Percentiles rank a stretch among this genome's conserved stretches.
Evolutionary conservation across 306 rosid species (phyloP).

Genomic region (Arachis hypogaea): DNA sequence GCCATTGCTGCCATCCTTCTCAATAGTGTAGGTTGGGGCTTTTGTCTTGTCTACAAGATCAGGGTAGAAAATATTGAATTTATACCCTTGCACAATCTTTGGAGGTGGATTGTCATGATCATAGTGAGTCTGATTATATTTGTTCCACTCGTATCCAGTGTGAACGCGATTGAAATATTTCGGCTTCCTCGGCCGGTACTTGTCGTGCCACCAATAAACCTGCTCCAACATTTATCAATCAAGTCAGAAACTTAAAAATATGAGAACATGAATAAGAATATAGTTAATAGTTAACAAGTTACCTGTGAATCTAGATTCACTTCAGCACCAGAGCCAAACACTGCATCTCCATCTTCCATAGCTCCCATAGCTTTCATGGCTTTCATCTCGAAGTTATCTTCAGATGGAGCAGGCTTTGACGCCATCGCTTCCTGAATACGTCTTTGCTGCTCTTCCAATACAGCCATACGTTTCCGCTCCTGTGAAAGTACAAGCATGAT

Average conservation of each 20-base stretch:
- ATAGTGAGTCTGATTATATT: slow-evolving; percentile 96
- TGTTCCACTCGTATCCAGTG: slow-evolving; percentile 98
- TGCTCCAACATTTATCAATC: slow-evolving; percentile 45
- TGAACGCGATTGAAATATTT: slow-evolving; percentile 97
- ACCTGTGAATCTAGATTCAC: slow-evolving; percentile 97
- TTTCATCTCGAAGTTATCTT: slow-evolving; percentile 85
- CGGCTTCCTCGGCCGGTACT: slow-evolving; percentile 95
- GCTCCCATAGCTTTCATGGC: slow-evolving; percentile 94
- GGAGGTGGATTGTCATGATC: slow-evolving; percentile 99
- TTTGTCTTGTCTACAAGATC: slow-evolving; percentile 93
- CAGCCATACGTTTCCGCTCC: slow-evolving; percentile 80
- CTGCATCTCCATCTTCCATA: slow-evolving; percentile 97
- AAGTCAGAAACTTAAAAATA: slow-evolving; percentile 13
- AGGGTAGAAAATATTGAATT: slow-evolving; percentile 91
- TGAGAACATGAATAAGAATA: background rate
- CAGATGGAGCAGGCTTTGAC: slow-evolving; percentile 76
- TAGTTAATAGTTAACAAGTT: background rate
- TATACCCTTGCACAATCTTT: slow-evolving; percentile 93
- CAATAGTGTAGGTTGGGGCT: slow-evolving; percentile 84
- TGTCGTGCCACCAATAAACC: slow-evolving; percentile 99
- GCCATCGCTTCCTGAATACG: slow-evolving; percentile 81
- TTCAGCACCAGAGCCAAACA: slow-evolving; percentile 89
- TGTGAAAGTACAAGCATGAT: slow-evolving; percentile 38
- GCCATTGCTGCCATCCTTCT: slow-evolving; percentile 87
- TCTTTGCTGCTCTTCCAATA: slow-evolving; percentile 79